Evolutionary conservation across 768 basidiomycete genomes (phyloP).

Genomic region (Suillus weaverae): DNA sequence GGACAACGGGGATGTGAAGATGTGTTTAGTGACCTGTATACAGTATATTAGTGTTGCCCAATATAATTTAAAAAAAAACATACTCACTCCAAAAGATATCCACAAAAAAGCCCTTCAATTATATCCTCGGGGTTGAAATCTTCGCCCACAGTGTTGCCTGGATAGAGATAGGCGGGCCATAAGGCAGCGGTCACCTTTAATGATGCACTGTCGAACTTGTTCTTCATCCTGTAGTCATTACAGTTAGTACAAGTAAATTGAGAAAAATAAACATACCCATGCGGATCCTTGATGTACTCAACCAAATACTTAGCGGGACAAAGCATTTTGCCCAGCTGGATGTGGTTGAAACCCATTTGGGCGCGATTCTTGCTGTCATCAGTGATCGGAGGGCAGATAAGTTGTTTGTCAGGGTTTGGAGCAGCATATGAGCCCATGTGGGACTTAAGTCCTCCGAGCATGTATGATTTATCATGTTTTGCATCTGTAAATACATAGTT

Average conservation of each 20-base stretch:
- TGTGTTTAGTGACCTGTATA: constrained; percentile 2
- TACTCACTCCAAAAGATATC: constrained; percentile 7
- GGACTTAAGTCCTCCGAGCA: background rate
- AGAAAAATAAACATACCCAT: background rate
- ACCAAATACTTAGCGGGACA: constrained; percentile 3
- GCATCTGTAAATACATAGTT: background rate
- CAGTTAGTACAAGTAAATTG: background rate
- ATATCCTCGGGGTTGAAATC: constrained; percentile 2
- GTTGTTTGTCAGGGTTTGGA: background rate
- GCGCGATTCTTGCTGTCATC: background rate
- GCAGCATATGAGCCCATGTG: background rate
- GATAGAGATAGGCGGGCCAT: constrained; percentile 8
- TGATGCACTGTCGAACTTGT: background rate
- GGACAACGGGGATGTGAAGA: background rate
- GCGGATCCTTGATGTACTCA: background rate
- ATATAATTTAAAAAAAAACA: background rate
- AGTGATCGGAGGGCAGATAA: background rate
- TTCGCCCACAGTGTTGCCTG: background rate
- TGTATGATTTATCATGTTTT: background rate
- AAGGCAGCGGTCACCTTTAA: background rate
- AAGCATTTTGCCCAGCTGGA: constrained; percentile 1
- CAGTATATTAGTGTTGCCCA: background rate
- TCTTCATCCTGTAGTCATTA: background rate
- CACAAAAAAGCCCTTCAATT: background rate
- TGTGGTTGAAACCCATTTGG: constrained; percentile 8